phyloP scores from a whole-genome alignment of 164 flowering plant genomes.

The Berberis thunbergii region DNA sequence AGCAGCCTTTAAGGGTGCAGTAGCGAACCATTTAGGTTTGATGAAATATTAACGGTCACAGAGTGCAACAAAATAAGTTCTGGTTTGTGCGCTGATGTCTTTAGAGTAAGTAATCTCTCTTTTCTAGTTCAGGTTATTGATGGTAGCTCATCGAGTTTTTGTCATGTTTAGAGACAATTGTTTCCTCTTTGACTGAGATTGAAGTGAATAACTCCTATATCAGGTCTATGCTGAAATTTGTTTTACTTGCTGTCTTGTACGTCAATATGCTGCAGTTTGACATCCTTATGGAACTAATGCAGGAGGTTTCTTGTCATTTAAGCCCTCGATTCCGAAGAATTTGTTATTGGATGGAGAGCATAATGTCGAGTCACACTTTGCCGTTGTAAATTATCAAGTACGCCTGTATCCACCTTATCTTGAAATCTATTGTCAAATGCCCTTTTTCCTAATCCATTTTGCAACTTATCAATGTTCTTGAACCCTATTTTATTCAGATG shows the following conservation, averaged over 20 bases:
- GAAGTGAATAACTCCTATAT: no score
- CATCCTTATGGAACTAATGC: conserved; percentile 22
- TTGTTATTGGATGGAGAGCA: conserved; percentile 80
- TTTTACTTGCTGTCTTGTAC: background rate
- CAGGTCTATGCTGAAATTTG: no score
- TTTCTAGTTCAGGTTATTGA: no score
- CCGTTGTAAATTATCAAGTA: conserved; percentile 86
- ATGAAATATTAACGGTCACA: no score
- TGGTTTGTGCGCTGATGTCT: no score
- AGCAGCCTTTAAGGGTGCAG: no score
- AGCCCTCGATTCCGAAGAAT: conserved; percentile 78
- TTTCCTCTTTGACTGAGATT: no score
- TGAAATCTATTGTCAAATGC: background rate
- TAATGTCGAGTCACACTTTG: conserved; percentile 69
- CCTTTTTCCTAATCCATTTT: background rate
- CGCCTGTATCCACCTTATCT: conserved; percentile 13
- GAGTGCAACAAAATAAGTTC: no score
- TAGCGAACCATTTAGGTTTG: no score
- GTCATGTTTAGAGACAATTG: no score
- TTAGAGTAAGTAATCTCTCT: no score
- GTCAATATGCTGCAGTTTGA: conserved; percentile 1
- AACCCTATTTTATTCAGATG: conserved; percentile 38
- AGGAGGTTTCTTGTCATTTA: conserved; percentile 95
- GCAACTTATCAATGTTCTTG: background rate
- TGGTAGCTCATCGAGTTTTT: no score